phyloP scores from a whole-genome alignment of 345 rosid genomes.

The Murraya koenigii region DNA sequence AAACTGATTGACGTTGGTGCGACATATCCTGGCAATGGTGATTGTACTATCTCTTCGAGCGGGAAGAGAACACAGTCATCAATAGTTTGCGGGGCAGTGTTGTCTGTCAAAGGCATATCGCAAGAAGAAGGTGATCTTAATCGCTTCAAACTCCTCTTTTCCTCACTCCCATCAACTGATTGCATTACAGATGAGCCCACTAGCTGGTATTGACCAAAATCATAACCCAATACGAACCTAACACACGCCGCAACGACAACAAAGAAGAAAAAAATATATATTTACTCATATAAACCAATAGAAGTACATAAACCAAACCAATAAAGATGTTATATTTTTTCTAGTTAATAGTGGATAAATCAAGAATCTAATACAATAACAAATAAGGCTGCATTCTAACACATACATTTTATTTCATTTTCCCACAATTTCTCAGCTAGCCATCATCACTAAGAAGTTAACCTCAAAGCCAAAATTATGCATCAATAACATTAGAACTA shows the following conservation, averaged over 20 bases:
- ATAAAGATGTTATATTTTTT: not conserved
- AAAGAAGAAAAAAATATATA: not conserved
- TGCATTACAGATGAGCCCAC: conserved; percentile 52
- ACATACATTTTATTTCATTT: not conserved
- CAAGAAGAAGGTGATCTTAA: conserved; percentile 27
- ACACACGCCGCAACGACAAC: not conserved
- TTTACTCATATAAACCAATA: not conserved
- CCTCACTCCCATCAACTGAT: conserved; percentile 38
- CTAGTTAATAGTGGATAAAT: not conserved
- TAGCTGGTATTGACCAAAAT: conserved; percentile 10
- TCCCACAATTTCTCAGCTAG: conserved; percentile 15
- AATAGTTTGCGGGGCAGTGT: conserved; percentile 28
- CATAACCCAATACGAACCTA: conserved; percentile 18
- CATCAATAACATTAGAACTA: not conserved
- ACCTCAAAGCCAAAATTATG: not conserved
- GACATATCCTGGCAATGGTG: conserved; percentile 87
- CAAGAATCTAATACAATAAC: not conserved
- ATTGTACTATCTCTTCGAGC: conserved; percentile 78
- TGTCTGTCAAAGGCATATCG: conserved; percentile 58
- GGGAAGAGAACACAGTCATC: conserved; percentile 50
- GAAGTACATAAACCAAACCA: not conserved
- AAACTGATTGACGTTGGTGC: conserved; percentile 75
- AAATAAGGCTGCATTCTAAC: conserved; percentile 6
- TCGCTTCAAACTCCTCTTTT: conserved; percentile 49
- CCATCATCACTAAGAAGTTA: conserved; percentile 6